Conservation (phyloP, 805 yeast species). For the Sungouiozyma ichnusensis region DNA sequence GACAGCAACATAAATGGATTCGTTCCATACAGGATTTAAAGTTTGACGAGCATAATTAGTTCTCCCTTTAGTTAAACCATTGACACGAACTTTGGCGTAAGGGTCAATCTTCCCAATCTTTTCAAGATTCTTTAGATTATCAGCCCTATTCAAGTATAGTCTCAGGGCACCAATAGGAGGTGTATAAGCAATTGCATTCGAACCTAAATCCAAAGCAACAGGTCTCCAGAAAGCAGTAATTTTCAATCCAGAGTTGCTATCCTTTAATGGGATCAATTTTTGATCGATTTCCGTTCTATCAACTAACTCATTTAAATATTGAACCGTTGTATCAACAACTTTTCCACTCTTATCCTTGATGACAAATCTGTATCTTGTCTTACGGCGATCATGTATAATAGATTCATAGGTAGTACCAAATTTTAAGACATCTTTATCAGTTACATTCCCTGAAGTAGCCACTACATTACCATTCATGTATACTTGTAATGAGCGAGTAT, state of each 20-base stretch:
- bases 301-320: conserved; percentile 52
- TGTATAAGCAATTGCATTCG: conserved; percentile 73
- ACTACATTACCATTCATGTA: conserved; percentile 52
- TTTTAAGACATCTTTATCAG: conserved; percentile 54
- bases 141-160: conserved; percentile 58
- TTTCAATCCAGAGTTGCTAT: conserved; percentile 56
- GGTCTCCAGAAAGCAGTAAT: conserved; percentile 77
- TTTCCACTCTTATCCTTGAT: conserved; percentile 52
- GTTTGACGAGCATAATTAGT: conserved; percentile 60
- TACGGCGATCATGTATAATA: conserved; percentile 61
- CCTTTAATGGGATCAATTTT: conserved; percentile 63
- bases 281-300: conserved; percentile 71
- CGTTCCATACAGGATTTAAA: conserved; percentile 76
- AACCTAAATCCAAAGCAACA: conserved; percentile 56
- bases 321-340: conserved; percentile 48
- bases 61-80: conserved; percentile 67
- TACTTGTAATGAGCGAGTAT: conserved; percentile 61
- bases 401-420: conserved; percentile 58
- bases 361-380: conserved; percentile 55
- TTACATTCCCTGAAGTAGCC: conserved; percentile 40
- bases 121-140: conserved; percentile 72
- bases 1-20: conserved; percentile 70
- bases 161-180: conserved; percentile 91
- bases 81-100: conserved; percentile 67
- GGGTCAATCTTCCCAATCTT: conserved; percentile 90